Base-by-base conservation (phyloP, 768 basidiomycete genomes). In the Hericium erinaceus region DNA sequence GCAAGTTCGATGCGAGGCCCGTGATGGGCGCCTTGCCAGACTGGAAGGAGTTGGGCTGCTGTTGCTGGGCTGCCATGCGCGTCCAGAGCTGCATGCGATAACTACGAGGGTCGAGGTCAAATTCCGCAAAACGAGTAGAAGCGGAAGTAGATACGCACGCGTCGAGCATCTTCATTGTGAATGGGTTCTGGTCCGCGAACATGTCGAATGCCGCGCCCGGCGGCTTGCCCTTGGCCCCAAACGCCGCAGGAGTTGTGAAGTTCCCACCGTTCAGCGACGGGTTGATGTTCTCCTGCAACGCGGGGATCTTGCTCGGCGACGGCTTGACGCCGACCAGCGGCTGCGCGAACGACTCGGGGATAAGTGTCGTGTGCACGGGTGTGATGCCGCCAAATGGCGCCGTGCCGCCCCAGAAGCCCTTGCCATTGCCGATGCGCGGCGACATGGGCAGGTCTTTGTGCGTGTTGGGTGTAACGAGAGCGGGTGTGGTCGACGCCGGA, bases 71-170 rank as follows among this genome's bases (percentile, higher is more conserved):
- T 0, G 92, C 92, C 83, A 95, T 89, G 72, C 87, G 82, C 38
- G 85, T 82, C 94, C 93, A 95, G 0, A 97, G 76, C 60, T 95
- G 93, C 89, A 93, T 93, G 44, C 93, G 81, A 67, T 87, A 87
- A 11, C 81, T 82, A 60, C 26, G 52, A 40, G 8, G 33, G 13
- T 24, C 22, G 33, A 8, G 2, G 55, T 37, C 28, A 39, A 50
- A 55, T 63, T 37, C 54, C 59, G 6, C 56, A 38, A 6, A 52
- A 58, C 38, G 4, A n/a, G 22, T 37, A 60, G 41, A 54, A 22
- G 50, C 46, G 48, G 56, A 50, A 61, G 46, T 46, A 59, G 33
- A 60, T 10, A 80, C 81, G 64, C 80, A 91, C 68, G 84, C 80
- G 71, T 95, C 92, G 62, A 95, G 74, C 1, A 80, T 83, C 76